phyloP scores from a whole-genome alignment of 768 basidiomycete species.

The Mycena filopes region DNA sequence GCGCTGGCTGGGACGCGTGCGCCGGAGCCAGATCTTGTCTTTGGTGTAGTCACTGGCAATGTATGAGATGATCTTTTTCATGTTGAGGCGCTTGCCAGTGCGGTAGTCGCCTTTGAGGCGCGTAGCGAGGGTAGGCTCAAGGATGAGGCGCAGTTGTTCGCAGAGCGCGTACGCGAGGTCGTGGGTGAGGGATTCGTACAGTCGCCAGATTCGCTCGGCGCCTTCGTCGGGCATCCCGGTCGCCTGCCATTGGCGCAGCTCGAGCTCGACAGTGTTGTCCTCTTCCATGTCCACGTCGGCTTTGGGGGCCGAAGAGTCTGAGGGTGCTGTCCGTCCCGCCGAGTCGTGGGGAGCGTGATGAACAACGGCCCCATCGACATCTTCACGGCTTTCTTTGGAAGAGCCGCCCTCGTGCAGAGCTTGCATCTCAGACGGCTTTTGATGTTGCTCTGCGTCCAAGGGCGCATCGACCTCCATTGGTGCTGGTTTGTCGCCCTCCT shows the following conservation, averaged over 20 bases:
- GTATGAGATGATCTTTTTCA: slow-evolving; percentile 98
- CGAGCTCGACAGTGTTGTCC: slow-evolving; percentile 51
- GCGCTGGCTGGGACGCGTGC: slow-evolving; percentile 91
- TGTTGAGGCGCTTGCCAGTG: slow-evolving; percentile 96
- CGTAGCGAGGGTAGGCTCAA: slow-evolving; percentile 94
- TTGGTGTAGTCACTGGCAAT: slow-evolving; percentile 99
- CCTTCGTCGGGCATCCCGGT: slow-evolving; percentile 63
- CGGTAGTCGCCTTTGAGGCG: slow-evolving; percentile 97
- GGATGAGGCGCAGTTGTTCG: slow-evolving; percentile 95
- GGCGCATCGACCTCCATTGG: slow-evolving; percentile 63
- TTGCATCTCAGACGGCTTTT: slow-evolving; percentile 35
- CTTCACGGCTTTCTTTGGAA: slow-evolving; percentile 39
- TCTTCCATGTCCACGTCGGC: slow-evolving; percentile 49
- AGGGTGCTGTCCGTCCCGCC: slow-evolving; percentile 35
- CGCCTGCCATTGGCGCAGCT: slow-evolving; percentile 70
- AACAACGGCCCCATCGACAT: slow-evolving; percentile 60
- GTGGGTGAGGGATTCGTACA: slow-evolving; percentile 90
- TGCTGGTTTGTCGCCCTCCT: slow-evolving; percentile 41
- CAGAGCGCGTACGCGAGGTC: slow-evolving; percentile 92
- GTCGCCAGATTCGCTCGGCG: slow-evolving; percentile 87
- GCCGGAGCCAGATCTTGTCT: slow-evolving; percentile 98
- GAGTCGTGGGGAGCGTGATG: slow-evolving; percentile 41
- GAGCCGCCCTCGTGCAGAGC: slow-evolving; percentile 38
- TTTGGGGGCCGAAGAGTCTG: slow-evolving; percentile 41
- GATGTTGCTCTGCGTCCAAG: slow-evolving; percentile 39